Evolutionary conservation across 495 filamentous ascomycete genomes (phyloP).

Genomic region (Penicillium cinerascens): DNA sequence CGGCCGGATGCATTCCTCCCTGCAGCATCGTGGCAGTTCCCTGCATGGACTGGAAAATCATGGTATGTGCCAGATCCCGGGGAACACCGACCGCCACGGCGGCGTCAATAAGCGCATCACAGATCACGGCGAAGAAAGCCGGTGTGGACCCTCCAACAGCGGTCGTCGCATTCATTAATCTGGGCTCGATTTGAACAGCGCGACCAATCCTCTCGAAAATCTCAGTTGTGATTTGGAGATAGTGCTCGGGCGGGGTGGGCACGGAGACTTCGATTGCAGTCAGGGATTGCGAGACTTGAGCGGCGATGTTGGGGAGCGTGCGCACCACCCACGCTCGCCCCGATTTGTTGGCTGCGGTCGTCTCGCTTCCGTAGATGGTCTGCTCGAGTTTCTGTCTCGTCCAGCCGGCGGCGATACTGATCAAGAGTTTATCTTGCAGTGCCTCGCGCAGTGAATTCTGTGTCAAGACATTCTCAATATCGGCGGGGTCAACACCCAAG

Average conservation of each 20-base stretch:
- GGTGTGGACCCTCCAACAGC: constrained; percentile 40
- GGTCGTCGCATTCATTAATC: constrained; percentile 37
- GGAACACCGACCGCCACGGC: constrained; percentile 44
- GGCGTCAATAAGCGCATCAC: constrained; percentile 42
- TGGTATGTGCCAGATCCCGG: constrained; percentile 35
- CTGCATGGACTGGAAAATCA: constrained; percentile 39
- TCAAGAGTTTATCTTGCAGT: constrained; percentile 29
- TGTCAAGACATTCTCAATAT: constrained; percentile 24
- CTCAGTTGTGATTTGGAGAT: constrained; percentile 24
- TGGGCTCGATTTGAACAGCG: constrained; percentile 27
- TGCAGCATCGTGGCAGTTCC: constrained; percentile 38
- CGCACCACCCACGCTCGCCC: constrained; percentile 30
- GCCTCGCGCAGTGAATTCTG: constrained; percentile 23
- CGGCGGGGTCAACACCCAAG: constrained; percentile 31
- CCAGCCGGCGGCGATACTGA: constrained; percentile 45
- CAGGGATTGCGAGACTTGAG: constrained; percentile 34
- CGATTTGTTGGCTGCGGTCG: constrained; percentile 6
- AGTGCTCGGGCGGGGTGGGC: constrained; percentile 18
- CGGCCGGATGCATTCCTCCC: constrained; percentile 36
- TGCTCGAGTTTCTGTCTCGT: constrained; percentile 27
- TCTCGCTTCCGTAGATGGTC: constrained; percentile 26
- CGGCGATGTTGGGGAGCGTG: constrained; percentile 39
- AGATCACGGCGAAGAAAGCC: constrained; percentile 42
- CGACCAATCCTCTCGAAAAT: constrained; percentile 41
- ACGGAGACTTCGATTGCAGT: constrained; percentile 36